A percentile compares a stretch with the other conserved stretches of the same genome.
These are phyloP conservation scores for Cantharellus cinnabarinus DNA, from an alignment of 768 basidiomycete genomes.

Conservation along the genomic window DNA sequence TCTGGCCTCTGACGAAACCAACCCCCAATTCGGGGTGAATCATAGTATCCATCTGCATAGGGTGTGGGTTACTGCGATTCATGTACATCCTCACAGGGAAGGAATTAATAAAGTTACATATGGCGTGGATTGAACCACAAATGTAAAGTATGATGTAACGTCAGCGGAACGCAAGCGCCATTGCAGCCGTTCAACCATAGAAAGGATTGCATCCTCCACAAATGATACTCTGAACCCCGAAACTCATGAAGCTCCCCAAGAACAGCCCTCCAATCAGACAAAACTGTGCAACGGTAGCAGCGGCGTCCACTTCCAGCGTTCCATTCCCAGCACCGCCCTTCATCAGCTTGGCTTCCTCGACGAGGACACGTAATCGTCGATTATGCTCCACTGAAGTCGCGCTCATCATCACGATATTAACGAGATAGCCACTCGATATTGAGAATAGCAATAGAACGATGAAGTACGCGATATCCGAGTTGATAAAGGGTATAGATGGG, in stretches of 20 bases:
- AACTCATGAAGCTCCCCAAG: slow-evolving; percentile 58
- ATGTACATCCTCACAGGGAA: background rate
- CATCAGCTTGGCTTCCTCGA: slow-evolving; percentile 24
- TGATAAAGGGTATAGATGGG: slow-evolving; percentile 30
- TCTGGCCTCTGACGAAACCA: too few species aligned
- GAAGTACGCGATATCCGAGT: slow-evolving; percentile 61
- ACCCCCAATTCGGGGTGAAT: too few species aligned
- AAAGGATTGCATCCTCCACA: slow-evolving; percentile 61
- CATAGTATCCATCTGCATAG: too few species aligned
- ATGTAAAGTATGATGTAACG: background rate
- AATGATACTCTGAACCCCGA: slow-evolving; percentile 48
- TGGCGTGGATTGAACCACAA: background rate
- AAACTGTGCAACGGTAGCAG: slow-evolving; percentile 58
- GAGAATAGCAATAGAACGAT: slow-evolving; percentile 51
- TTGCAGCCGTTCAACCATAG: background rate
- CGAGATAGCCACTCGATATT: slow-evolving; percentile 59
- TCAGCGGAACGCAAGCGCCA: background rate
- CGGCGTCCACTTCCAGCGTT: slow-evolving; percentile 63
- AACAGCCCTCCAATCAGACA: slow-evolving; percentile 57
- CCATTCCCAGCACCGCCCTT: slow-evolving; percentile 22
- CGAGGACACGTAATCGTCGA: slow-evolving; percentile 24
- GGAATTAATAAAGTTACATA: background rate
- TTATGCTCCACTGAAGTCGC: slow-evolving; percentile 70
- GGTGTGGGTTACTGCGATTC: too few species aligned
- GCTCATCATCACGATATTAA: slow-evolving; percentile 61